Evolutionary conservation across 192 early-diverging fungal genomes (phyloP).

Genomic region (Coemansia asiatica): DNA sequence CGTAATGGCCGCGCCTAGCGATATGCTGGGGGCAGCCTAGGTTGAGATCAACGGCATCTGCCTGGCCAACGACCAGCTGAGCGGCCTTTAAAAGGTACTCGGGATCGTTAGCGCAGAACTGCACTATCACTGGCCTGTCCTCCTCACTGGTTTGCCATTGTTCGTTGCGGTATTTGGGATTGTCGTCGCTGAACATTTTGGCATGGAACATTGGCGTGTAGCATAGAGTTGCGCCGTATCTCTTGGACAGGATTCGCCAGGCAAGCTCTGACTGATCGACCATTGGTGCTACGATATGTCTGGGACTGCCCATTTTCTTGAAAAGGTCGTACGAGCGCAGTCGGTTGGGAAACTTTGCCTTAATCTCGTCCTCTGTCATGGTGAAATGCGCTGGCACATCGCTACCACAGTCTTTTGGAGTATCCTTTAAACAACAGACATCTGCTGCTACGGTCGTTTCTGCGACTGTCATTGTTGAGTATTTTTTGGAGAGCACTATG

Average conservation of each 20-base stretch:
- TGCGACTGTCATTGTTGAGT: conserved; percentile 19
- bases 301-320: conserved; percentile 67
- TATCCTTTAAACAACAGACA: too few species aligned
- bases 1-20: conserved; percentile 87
- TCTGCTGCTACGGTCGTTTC: conserved; percentile 11
- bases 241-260: conserved; percentile 88
- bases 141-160: conserved; percentile 66
- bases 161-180: conserved; percentile 68
- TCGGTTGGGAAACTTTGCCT: conserved; percentile 57
- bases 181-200: conserved; percentile 71
- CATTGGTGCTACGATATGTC: conserved; percentile 90
- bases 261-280: conserved; percentile 96
- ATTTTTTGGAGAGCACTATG: not conserved
- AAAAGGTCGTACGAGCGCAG: conserved; percentile 80
- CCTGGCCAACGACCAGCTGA: conserved; percentile 72
- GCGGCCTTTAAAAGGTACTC: conserved; percentile 80
- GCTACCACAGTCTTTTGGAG: conserved; percentile 59
- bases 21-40: conserved; percentile 97
- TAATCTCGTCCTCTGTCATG: conserved; percentile 52
- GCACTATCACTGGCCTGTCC: conserved; percentile 83
- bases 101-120: conserved; percentile 98
- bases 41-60: conserved; percentile 94
- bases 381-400: conserved; percentile 77
- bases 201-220: conserved; percentile 99
- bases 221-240: conserved; percentile 84